Evolutionary conservation across 257 asterid species (phyloP).

Genomic region (Solanum commersonii): DNA sequence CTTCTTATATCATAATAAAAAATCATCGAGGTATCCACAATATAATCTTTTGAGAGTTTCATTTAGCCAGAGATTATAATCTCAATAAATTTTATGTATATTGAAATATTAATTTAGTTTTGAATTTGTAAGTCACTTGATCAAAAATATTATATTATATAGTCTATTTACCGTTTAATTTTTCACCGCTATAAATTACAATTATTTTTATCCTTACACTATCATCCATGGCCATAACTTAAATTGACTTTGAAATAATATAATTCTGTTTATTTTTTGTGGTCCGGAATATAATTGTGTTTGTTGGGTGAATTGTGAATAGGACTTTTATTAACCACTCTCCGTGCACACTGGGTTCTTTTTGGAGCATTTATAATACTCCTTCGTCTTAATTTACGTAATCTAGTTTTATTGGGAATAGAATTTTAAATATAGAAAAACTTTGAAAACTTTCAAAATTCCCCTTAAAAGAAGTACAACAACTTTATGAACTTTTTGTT

Average conservation of each 20-base stretch:
- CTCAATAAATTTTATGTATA: background rate
- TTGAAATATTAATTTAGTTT: background rate
- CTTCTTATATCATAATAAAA: background rate
- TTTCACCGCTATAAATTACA: background rate
- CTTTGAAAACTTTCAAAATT: background rate
- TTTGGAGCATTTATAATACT: background rate
- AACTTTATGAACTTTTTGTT: background rate
- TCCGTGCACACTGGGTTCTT: background rate
- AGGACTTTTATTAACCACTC: background rate
- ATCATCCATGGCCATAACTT: background rate
- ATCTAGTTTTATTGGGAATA: too few relatives aligned
- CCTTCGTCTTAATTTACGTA: background rate
- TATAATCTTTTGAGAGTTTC: background rate
- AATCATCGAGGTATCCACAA: too few relatives aligned
- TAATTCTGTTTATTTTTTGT: background rate
- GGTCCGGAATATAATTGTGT: background rate
- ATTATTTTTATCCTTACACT: background rate
- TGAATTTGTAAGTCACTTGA: background rate
- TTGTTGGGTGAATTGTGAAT: background rate
- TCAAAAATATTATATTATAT: background rate
- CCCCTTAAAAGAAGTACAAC: background rate
- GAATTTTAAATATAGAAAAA: too few relatives aligned
- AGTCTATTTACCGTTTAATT: background rate
- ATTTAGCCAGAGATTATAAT: background rate
- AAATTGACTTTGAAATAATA: background rate